Percentiles rank a stretch among this genome's conserved stretches.
These are phyloP conservation scores for Alloteropsis semialata DNA, from an alignment of 176 grass and related monocot species.

Conservation along the genomic window DNA sequence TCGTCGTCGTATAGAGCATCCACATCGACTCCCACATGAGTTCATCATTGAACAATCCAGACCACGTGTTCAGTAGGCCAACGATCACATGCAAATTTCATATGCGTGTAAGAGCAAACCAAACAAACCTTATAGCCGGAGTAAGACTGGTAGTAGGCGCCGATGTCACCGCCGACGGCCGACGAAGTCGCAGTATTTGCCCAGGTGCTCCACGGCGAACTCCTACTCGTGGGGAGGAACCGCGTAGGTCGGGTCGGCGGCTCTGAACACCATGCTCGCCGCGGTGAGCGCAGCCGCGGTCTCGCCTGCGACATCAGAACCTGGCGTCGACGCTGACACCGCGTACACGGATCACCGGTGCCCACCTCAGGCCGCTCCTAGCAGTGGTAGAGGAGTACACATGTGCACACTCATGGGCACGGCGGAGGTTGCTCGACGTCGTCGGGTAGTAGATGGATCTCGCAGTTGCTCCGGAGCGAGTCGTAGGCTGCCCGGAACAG, in stretches of 20 bases:
- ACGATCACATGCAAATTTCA: too few relatives aligned
- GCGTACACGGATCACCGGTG: conserved; percentile 71
- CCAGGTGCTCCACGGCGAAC: conserved; percentile 51
- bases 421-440: too few relatives aligned
- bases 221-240: conserved; percentile 45
- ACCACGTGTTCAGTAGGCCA: too few relatives aligned
- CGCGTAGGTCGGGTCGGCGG: conserved; percentile 42
- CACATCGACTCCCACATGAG: conserved; percentile 76
- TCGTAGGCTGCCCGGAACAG: too few relatives aligned
- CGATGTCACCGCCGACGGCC: conserved; percentile 35
- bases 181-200: conserved; percentile 60
- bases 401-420: too few relatives aligned
- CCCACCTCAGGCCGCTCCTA: conserved; percentile 91
- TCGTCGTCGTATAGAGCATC: conserved; percentile 72
- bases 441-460: too few relatives aligned
- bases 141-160: conserved; percentile 73
- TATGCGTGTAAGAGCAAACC: too few relatives aligned
- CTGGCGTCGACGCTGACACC: conserved; percentile 52
- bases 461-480: too few relatives aligned
- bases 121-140: conserved; percentile 68
- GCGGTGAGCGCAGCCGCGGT: conserved; percentile 79
- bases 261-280: conserved; percentile 37
- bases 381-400: too few relatives aligned
- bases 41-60: conserved; percentile 50
- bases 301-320: conserved; percentile 73